These are phyloP conservation scores for Ceratobasidium sp. DNA, from an alignment of 1,284 basidiomycete genomes.

Conservation along the genomic window DNA sequence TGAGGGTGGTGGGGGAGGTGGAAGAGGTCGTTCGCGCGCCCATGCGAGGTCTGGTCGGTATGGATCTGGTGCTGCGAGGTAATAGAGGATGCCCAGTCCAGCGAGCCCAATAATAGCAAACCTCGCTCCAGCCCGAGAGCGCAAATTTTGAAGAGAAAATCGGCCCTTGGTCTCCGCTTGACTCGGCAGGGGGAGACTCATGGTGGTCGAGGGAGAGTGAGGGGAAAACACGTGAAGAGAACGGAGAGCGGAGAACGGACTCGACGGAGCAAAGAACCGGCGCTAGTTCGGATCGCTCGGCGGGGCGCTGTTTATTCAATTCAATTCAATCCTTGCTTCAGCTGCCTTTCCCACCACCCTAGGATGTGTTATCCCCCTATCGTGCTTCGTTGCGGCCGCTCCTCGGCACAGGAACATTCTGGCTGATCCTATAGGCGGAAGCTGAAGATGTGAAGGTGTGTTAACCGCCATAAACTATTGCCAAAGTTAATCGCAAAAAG, in stretches of 20 bases:
- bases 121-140: conserved; percentile 31
- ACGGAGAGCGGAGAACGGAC: too few species aligned
- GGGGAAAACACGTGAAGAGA: conserved; percentile 17
- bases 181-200: conserved; percentile 33
- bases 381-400: not conserved
- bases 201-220: conserved; percentile 10
- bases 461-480: too few species aligned
- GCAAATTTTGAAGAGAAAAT: conserved; percentile 27
- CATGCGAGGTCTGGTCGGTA: conserved; percentile 33
- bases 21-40: conserved; percentile 15
- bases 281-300: conserved; percentile 6
- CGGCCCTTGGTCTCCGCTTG: conserved; percentile 7
- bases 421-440: not conserved
- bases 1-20: conserved; percentile 14
- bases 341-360: conserved; percentile 1
- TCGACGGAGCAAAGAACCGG: too few species aligned
- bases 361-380: not conserved
- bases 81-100: conserved; percentile 12
- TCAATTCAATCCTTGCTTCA: not conserved
- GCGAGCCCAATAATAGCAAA: conserved; percentile 34
- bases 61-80: conserved; percentile 28
- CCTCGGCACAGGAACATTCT: conserved; percentile 12
- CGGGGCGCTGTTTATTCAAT: not conserved
- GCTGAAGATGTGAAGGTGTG: too few species aligned
- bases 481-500: too few species aligned